Conservation (phyloP, 768 basidiomycete species). For the Pleurotus platypus region DNA sequence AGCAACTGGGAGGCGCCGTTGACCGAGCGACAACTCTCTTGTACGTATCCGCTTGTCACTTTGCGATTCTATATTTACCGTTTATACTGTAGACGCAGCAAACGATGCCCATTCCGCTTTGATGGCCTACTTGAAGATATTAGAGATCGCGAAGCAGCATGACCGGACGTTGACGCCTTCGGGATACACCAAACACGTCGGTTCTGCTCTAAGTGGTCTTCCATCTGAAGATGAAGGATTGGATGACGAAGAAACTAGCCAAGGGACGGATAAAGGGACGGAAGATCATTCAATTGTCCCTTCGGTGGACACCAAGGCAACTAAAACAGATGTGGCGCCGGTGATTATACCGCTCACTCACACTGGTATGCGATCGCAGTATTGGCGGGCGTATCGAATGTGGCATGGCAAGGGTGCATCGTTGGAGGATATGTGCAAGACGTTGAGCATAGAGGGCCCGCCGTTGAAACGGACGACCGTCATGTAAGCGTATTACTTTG, state of each 20-base stretch:
- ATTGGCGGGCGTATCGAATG: constrained; percentile 29
- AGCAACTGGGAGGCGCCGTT: constrained; percentile 32
- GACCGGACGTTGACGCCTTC: constrained; percentile 4
- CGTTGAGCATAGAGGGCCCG: constrained; percentile 16
- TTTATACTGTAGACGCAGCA: constrained; percentile 27
- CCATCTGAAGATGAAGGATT: constrained; percentile 8
- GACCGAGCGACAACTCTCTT: constrained; percentile 21
- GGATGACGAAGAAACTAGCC: constrained; percentile 8
- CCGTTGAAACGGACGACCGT: constrained; percentile 25
- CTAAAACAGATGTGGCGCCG: not conserved
- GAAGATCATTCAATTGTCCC: not conserved
- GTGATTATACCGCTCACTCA: not conserved
- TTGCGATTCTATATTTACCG: not conserved
- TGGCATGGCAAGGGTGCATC: constrained; percentile 25
- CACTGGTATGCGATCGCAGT: constrained; percentile 19
- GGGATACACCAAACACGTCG: constrained; percentile 7
- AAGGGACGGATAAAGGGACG: no score
- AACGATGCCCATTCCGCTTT: constrained; percentile 33
- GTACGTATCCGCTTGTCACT: constrained; percentile 15
- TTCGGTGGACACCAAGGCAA: not conserved
- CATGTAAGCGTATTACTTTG: constrained; percentile 22
- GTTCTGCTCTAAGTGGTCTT: constrained; percentile 2
- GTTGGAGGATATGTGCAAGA: constrained; percentile 26
- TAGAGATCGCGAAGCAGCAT: constrained; percentile 20
- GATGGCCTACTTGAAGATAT: constrained; percentile 25